Evolutionary conservation across 805 yeast genomes (phyloP).

Genomic region (Cyberlindnera sargentensis): DNA sequence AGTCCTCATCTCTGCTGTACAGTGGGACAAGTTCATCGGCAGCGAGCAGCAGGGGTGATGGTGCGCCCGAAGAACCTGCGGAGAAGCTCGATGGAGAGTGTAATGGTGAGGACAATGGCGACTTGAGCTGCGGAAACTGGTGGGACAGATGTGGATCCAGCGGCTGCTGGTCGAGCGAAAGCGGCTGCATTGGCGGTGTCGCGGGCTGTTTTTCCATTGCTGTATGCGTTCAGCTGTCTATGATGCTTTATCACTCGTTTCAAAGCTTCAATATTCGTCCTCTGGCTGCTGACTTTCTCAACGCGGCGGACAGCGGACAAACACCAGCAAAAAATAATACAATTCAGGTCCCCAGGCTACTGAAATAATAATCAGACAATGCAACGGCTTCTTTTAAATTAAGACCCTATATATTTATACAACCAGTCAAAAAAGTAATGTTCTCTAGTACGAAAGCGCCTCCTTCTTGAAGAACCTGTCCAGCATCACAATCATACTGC

Average conservation of each 20-base stretch:
- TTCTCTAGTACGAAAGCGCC: not conserved
- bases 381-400: no score
- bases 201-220: not conserved
- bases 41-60: constrained; percentile 20
- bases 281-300: no score
- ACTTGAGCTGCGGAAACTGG: not conserved
- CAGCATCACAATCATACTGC: constrained; percentile 7
- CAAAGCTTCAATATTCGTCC: no score
- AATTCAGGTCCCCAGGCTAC: no score
- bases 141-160: no score
- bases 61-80: not conserved
- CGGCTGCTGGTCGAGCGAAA: not conserved
- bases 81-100: not conserved
- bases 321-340: no score
- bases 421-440: no score
- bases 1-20: constrained; percentile 25
- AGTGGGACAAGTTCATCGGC: constrained; percentile 21
- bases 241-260: no score
- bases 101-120: constrained; percentile 1
- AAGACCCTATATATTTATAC: no score
- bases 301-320: no score
- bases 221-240: not conserved
- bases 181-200: not conserved
- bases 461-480: constrained; percentile 9
- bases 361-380: no score